These are phyloP conservation scores for Citrullus colocynthis DNA, from an alignment of 306 rosid genomes.

Conservation along the genomic window DNA sequence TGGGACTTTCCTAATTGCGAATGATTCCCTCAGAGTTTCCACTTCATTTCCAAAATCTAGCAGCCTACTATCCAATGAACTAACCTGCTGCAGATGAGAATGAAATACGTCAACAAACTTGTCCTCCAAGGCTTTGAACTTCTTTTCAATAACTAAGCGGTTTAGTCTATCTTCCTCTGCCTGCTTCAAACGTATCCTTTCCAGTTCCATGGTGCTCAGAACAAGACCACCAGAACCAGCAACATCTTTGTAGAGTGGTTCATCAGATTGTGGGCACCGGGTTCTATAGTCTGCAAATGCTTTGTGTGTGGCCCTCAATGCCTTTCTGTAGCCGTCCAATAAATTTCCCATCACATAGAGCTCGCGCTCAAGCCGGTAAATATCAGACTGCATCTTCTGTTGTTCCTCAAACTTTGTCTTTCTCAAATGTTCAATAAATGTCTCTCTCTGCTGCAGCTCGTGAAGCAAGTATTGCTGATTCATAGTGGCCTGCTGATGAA, in stretches of 20 bases:
- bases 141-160: constrained; percentile 28
- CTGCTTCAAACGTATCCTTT: constrained; percentile 49
- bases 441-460: constrained; percentile 61
- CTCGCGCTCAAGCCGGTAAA: constrained; percentile 61
- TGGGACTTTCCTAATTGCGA: constrained; percentile 23
- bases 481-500: constrained; percentile 30
- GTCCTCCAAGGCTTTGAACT: constrained; percentile 36
- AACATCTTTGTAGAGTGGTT: constrained; percentile 82
- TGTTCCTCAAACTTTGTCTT: constrained; percentile 53
- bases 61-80: constrained; percentile 31
- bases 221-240: constrained; percentile 86
- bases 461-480: constrained; percentile 40
- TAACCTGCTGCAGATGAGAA: constrained; percentile 18
- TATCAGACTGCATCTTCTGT: constrained; percentile 50
- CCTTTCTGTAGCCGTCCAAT: constrained; percentile 68
- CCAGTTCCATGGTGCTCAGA: constrained; percentile 65
- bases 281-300: constrained; percentile 57
- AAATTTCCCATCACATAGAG: constrained; percentile 54
- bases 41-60: constrained; percentile 28
- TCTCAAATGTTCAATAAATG: constrained; percentile 39
- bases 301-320: constrained; percentile 52
- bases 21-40: constrained; percentile 31
- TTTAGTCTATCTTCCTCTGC: constrained; percentile 69
- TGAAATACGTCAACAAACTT: constrained; percentile 30
- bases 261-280: constrained; percentile 46